Percentiles rank a stretch among this genome's conserved stretches.
Evolutionary conservation across 2,329 filamentous ascomycete genomes (phyloP).

Genomic region (Alternaria conjuncta): DNA sequence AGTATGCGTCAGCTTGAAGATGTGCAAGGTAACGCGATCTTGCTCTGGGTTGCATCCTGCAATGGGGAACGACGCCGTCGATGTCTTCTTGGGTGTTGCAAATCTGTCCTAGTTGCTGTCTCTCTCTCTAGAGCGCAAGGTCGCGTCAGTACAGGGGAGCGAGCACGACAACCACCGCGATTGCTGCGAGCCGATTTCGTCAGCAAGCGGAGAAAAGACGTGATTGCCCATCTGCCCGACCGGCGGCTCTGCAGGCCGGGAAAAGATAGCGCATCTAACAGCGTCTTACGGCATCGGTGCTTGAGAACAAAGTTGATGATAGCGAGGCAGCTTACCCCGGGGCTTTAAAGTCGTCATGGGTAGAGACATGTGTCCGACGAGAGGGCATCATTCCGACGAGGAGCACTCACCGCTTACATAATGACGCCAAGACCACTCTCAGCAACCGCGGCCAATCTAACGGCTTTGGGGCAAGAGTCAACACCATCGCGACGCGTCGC

Average conservation of each 20-base stretch:
- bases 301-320: neutral
- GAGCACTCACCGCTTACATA: conserved; percentile 5
- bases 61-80: neutral
- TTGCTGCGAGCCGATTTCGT: conserved; percentile 22
- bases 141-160: conserved; percentile 34
- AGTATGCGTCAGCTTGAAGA: neutral
- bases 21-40: neutral
- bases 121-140: conserved; percentile 57
- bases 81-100: neutral
- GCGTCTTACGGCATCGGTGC: neutral
- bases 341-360: neutral
- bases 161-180: conserved; percentile 17
- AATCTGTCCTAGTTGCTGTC: conserved; percentile 36
- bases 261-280: conserved; percentile 2
- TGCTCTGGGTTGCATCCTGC: neutral
- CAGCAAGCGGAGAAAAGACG: conserved; percentile 42
- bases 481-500: conserved; percentile 32
- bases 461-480: conserved; percentile 15
- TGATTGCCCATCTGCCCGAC: conserved; percentile 25
- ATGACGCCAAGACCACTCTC: conserved; percentile 27
- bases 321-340: neutral
- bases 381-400: neutral
- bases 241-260: conserved; percentile 6
- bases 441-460: conserved; percentile 17
- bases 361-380: neutral